phyloP scores from a whole-genome alignment of 495 filamentous ascomycete genomes.

The Cenococcum geophilum region DNA sequence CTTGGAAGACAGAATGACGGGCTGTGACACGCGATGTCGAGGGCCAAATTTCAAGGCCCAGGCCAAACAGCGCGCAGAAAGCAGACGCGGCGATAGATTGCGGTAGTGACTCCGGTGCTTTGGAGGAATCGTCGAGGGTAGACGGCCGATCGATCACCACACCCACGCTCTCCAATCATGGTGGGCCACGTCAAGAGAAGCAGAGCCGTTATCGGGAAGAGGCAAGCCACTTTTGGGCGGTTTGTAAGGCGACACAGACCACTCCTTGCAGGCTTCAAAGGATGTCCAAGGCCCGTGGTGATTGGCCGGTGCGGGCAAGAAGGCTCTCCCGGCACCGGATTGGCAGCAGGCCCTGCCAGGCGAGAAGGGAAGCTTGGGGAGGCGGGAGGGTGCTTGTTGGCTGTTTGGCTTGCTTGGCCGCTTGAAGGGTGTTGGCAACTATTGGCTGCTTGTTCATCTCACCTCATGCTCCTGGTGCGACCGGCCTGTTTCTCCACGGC shows the following conservation, averaged over 20 bases:
- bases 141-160: conserved; percentile 22
- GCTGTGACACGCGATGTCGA: no score
- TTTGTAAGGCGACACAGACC: conserved; percentile 29
- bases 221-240: conserved; percentile 25
- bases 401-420: no score
- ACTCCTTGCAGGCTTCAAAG: conserved; percentile 20
- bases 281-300: not conserved
- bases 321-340: conserved; percentile 13
- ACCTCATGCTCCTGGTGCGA: conserved; percentile 16
- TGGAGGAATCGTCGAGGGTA: conserved; percentile 4
- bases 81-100: not conserved
- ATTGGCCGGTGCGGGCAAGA: conserved; percentile 11
- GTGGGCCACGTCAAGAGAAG: conserved; percentile 24
- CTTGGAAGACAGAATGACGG: no score
- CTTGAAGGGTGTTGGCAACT: not conserved
- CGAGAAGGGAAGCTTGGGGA: not conserved
- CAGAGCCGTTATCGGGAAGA: conserved; percentile 30
- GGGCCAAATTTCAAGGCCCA: no score
- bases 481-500: conserved; percentile 3
- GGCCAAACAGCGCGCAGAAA: not conserved
- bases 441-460: conserved; percentile 23
- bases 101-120: not conserved
- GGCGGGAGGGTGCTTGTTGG: not conserved
- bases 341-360: not conserved
- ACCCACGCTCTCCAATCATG: conserved; percentile 22